phyloP scores from a whole-genome alignment of 805 yeast species.

The Allodekkera sacchari region DNA sequence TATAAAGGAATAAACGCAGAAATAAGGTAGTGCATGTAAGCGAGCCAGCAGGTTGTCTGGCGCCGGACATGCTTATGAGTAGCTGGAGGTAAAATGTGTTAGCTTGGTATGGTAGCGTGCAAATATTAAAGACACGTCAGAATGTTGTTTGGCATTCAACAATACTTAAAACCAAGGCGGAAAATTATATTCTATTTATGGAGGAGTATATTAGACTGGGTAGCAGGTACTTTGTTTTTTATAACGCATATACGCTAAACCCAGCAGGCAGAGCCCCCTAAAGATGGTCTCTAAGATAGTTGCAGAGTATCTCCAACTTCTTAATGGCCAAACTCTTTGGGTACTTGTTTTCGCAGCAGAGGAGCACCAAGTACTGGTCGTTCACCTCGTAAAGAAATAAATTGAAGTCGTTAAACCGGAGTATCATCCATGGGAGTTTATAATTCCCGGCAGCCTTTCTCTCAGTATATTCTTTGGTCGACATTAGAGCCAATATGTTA shows the following conservation, averaged over 20 bases:
- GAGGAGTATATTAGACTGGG: no score
- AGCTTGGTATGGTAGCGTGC: no score
- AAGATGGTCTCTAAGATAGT: conserved; percentile 2
- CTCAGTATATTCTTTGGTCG: conserved; percentile 21
- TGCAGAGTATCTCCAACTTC: conserved; percentile 13
- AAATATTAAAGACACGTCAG: not conserved
- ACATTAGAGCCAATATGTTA: conserved; percentile 21
- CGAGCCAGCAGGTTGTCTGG: no score
- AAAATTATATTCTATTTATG: no score
- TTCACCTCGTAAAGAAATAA: conserved; percentile 17
- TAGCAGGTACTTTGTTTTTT: no score
- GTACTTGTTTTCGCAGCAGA: conserved; percentile 20
- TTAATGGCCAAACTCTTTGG: conserved; percentile 24
- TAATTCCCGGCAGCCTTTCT: conserved; percentile 2
- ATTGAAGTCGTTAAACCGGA: conserved; percentile 17
- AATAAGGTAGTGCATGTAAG: no score
- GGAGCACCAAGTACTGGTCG: conserved; percentile 16
- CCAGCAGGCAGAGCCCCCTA: no score
- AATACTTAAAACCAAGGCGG: no score
- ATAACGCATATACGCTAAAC: no score
- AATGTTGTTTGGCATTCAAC: not conserved
- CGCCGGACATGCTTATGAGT: no score
- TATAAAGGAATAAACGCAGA: no score
- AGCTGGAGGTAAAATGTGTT: no score
- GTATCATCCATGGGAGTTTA: conserved; percentile 16